Evolutionary conservation across 805 yeast genomes (phyloP), one percentile per base, ranked within the genome.

Genomic region (Ogataea saltuana): DNA sequence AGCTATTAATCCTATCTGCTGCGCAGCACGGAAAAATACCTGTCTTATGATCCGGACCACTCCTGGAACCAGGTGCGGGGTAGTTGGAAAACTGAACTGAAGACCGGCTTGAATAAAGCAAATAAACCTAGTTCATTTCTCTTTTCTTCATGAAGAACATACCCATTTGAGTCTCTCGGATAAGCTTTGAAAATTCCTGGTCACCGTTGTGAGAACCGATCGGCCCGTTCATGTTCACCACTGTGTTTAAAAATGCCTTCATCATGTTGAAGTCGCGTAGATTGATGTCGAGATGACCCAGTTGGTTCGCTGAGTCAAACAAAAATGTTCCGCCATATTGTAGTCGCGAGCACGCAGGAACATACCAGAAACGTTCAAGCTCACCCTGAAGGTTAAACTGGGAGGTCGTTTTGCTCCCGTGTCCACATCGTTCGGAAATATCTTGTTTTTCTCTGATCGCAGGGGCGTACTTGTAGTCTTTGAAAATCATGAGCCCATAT

Each of bases 401-500:
- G 20, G 44, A 36, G 17, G 33, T 29, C 8, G 46, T 16, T 26
- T 31, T 39, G 10, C 21, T 16, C 12, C 44, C 28, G 10, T 10
- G 19, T 13, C 10, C 19, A 17, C 13, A n/a, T 17, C 6, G 25
- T 23, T 18, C 25, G 26, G 26, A 29, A 15, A 23, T 25, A 18
- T 30, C 22, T 20, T 21, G 23, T 9, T 18, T 39, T 36, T 23
- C 31, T 37, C 32, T 44, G 26, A 48, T 42, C 1, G 46, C 26
- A 3, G 48, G 43, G 8, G 45, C 50, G 21, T 51, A 51, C 35
- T 50, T 56, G 60, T 55, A 72, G 42, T 71, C 74, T 20, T 67
- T 55, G 44, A 71, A 63, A 25, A 83, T 83, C 50, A 70, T 69
- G 8, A 80, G 55, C 0, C 89, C 89, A 56, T 78, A 78, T 2